phyloP scores from a whole-genome alignment of 169 alveolate species.

The Babesia divergens region DNA sequence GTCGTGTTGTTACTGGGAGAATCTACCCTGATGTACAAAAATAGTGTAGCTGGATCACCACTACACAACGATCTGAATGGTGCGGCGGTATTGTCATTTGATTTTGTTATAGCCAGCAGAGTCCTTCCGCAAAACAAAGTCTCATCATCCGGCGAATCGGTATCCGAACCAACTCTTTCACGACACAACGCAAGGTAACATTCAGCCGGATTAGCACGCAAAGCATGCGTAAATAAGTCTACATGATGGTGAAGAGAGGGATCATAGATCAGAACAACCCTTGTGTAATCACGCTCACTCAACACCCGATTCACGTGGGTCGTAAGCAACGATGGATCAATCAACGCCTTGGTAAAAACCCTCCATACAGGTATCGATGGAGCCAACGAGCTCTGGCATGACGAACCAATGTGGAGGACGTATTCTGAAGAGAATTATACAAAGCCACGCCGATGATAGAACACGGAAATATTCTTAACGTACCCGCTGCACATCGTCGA shows the following conservation, averaged over 20 bases:
- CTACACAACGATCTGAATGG: not conserved
- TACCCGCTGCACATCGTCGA: constrained; percentile 48
- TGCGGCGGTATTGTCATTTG: not conserved
- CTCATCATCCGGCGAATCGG: not conserved
- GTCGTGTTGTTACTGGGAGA: not conserved
- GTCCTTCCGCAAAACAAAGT: not conserved
- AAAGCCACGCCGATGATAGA: not conserved
- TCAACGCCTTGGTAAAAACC: not conserved
- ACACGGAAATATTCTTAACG: not conserved
- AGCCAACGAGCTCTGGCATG: constrained; percentile 37
- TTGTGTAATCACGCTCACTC: not conserved
- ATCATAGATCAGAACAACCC: constrained; percentile 17
- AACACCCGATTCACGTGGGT: not conserved
- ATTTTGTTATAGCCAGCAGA: not conserved
- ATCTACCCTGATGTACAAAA: not conserved
- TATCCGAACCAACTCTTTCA: not conserved
- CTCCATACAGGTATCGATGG: constrained; percentile 2
- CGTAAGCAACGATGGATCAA: not conserved
- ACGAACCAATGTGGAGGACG: constrained; percentile 50
- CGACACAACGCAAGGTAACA: constrained; percentile 18
- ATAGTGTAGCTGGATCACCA: constrained; percentile 6
- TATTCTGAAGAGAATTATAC: constrained; percentile 8
- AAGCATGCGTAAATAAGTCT: not conserved
- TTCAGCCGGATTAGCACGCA: not conserved
- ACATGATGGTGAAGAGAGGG: constrained; percentile 23